These are phyloP conservation scores for Ogataea zsoltii DNA, from an alignment of 805 yeast species.

Conservation along the genomic window DNA sequence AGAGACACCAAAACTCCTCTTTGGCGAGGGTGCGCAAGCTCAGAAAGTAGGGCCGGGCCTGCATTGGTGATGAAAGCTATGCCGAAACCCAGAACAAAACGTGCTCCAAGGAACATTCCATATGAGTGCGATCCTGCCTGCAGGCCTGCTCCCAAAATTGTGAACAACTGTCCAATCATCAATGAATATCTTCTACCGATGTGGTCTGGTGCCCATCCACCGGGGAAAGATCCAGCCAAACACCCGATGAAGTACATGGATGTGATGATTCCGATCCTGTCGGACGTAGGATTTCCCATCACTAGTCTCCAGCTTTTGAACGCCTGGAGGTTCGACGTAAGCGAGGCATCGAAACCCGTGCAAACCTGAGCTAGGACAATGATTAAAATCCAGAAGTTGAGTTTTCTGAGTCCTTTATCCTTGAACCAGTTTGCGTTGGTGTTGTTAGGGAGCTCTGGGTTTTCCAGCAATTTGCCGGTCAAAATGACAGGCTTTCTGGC, in stretches of 20 bases:
- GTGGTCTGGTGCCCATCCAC: slow-evolving; percentile 1
- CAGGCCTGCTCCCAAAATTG: slow-evolving; percentile 54
- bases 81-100: slow-evolving; percentile 46
- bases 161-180: slow-evolving; percentile 50
- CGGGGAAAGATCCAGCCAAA: background rate
- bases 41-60: slow-evolving; percentile 49
- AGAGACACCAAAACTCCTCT: slow-evolving; percentile 41
- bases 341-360: slow-evolving; percentile 1
- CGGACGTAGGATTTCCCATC: background rate
- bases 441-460: background rate
- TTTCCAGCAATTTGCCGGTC: background rate
- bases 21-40: slow-evolving; percentile 48
- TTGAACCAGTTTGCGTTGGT: background rate
- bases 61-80: slow-evolving; percentile 36
- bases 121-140: slow-evolving; percentile 43
- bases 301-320: slow-evolving; percentile 1
- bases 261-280: background rate
- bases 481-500: background rate
- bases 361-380: background rate
- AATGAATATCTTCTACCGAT: slow-evolving; percentile 63
- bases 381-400: background rate
- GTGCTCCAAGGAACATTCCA: slow-evolving; percentile 39
- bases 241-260: slow-evolving; percentile 1
- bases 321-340: background rate
- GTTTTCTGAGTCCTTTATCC: background rate